Base-by-base conservation (phyloP, 2,329 filamentous ascomycete species). In the Ascocoryne sarcoides region DNA sequence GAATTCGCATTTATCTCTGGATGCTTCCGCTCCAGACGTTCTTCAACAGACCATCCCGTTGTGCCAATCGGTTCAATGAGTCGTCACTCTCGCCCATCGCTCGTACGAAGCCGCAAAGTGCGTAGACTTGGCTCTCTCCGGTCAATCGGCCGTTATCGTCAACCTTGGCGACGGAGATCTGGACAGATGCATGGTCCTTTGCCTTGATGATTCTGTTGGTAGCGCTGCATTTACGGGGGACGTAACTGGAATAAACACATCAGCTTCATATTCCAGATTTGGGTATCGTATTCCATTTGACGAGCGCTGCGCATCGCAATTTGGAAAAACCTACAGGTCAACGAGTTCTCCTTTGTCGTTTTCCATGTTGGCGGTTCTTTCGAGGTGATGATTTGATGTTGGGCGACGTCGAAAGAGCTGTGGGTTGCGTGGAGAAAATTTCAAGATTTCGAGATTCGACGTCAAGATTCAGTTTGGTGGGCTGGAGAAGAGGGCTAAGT, bases 201-300 rank as follows among this genome's bases (percentile, higher is more conserved):
- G 92, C 88, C 78, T 95, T 95, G 82, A 98, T 96, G 79, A 96
- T 95, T 74, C 92, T 87, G 86, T 94, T 93, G 70, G 90, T 95
- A 61, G 89, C 89, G 70, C 79, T 87, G 85, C 90, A 96, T 78
- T 95, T 96, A 78, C 90, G 87, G 68, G 88, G 88, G 77, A 95
- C 85, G 82, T 94, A 94, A 69, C 87, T 93, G 51, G 53, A 44
- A 44, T 14, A 14, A 12, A 48, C 21, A 32, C 46, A 39, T 49
- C 36, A 47, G 43, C 40, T 35, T 43, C 29, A 16, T 7, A 21
- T 17, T 26, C 19, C 20, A 39, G 21, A 7, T 16, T 23, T 40
- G 7, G 39, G 7, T 14, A 20, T 37, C 30, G 23, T n/a, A n/a
- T n/a, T n/a, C n/a, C n/a, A n/a, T n/a, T n/a, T n/a, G n/a, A n/a